Base-by-base conservation (phyloP, 306 rosid genomes). In the Adenanthera pavonina region DNA sequence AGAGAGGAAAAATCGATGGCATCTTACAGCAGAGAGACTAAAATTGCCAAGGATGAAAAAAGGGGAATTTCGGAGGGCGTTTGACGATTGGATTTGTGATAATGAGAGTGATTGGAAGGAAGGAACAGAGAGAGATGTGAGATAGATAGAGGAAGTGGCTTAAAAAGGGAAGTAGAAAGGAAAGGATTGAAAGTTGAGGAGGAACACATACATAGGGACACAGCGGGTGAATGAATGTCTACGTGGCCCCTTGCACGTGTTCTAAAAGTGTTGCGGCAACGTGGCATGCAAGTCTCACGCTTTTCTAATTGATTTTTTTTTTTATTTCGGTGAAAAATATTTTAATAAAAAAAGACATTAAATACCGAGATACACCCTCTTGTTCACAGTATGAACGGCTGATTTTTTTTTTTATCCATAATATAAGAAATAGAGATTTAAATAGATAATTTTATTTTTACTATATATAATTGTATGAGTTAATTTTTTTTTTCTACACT, bases 181-280 rank as follows among this genome's bases (percentile, higher is more conserved):
- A 47, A 57, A 51, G 8, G 60, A 52, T 48, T 7, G n/a, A 4
- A 20, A 19, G 49, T 2, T 4, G 78, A 52, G 51, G 83, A 81
- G 83, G 74, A 74, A 56, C 83, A 85, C 14, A 60, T 78, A 60
- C 59, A 78, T 81, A 73, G 70, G 77, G 73, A 60, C 69, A 25
- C 80, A 17, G 34, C 49, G 57, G 38, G 47, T 19, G 68, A 75
- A 74, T 6, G 83, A 73, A 83, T 82, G 72, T 72, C 81, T 68
- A 87, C 61, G 51, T 79, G 76, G 64, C 36, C 78, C 66, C 34
- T 0, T 46, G 72, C 80, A 85, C 82, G 81, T 81, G 88, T 76
- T 62, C 57, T n/a, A 0, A 36, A 77, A 30, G 6, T 33, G 35
- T 56, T 7, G 4, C 51, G 0, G 72, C 36, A 57, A 84, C 87